Percentiles rank a stretch among this genome's conserved stretches.
Evolutionary conservation across 768 basidiomycete species (phyloP).

Genomic region (Russula olivacea): DNA sequence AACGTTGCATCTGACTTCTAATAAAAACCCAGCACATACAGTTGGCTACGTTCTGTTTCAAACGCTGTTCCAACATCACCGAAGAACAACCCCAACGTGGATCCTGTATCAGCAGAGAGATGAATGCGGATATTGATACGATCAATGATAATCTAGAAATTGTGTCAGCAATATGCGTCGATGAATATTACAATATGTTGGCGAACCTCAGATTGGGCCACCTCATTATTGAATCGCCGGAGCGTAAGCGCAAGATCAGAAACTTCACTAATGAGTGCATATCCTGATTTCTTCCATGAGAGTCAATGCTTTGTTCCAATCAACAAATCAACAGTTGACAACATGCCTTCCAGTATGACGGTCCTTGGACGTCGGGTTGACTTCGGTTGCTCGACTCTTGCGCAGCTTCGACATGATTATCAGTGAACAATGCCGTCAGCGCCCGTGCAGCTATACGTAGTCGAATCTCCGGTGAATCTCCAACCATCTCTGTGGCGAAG

Average conservation of each 20-base stretch:
- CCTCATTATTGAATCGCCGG: conserved; percentile 6
- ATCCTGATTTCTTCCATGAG: conserved; percentile 48
- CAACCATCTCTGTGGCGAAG: conserved; percentile 68
- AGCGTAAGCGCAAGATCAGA: conserved; percentile 35
- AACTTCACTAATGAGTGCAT: conserved; percentile 61
- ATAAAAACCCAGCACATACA: conserved; percentile 22
- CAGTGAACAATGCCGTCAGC: conserved; percentile 48
- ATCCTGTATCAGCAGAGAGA: conserved; percentile 73
- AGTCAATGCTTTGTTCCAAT: not conserved
- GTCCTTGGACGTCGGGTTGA: not conserved
- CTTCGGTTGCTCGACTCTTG: conserved; percentile 27
- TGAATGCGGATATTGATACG: conserved; percentile 51
- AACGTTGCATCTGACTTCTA: not conserved
- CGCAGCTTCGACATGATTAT: conserved; percentile 39
- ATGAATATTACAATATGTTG: not conserved
- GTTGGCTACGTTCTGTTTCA: conserved; percentile 30
- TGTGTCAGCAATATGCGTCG: not conserved
- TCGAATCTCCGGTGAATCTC: conserved; percentile 51
- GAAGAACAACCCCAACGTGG: conserved; percentile 51
- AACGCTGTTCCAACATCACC: conserved; percentile 46
- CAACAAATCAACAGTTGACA: not conserved
- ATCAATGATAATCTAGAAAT: conserved; percentile 49
- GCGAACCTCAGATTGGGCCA: conserved; percentile 11
- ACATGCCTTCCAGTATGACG: conserved; percentile 60
- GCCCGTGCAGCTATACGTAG: conserved; percentile 46